A percentile compares a stretch with the other conserved stretches of the same genome.
These are phyloP conservation scores for Zelonia costaricensis DNA, from an alignment of 208 protist genomes.

Conservation along the genomic window DNA sequence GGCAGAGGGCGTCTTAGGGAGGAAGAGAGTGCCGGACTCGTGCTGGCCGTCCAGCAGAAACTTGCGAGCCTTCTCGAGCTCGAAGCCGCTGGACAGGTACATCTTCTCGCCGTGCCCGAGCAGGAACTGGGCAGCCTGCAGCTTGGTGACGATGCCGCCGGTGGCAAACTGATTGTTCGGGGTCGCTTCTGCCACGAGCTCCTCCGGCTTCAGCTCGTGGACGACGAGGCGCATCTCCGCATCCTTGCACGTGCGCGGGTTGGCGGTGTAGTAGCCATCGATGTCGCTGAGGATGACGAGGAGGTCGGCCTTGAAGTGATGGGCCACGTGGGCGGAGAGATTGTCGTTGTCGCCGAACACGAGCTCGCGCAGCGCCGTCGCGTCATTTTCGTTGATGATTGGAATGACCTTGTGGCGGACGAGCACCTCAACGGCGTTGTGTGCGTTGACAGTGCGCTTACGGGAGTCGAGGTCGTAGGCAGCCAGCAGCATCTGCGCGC, in stretches of 20 bases:
- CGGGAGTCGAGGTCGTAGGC: slow-evolving; percentile 62
- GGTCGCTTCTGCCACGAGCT: slow-evolving; percentile 25
- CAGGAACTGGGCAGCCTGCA: slow-evolving; percentile 38
- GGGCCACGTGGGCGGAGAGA: slow-evolving; percentile 57
- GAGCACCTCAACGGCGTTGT: slow-evolving; percentile 40
- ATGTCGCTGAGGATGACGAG: slow-evolving; percentile 87
- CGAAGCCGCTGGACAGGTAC: slow-evolving; percentile 33
- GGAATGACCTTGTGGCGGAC: slow-evolving; percentile 62
- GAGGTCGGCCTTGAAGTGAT: slow-evolving; percentile 67
- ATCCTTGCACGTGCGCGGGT: slow-evolving; percentile 34
- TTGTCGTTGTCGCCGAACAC: slow-evolving; percentile 67
- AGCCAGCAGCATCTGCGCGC: slow-evolving; percentile 63
- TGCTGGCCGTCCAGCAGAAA: slow-evolving; percentile 24
- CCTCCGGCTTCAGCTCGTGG: slow-evolving; percentile 9
- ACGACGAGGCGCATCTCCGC: slow-evolving; percentile 30
- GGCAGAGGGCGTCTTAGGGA: slow-evolving; percentile 1
- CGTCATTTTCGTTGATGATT: slow-evolving; percentile 44
- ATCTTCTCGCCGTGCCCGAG: slow-evolving; percentile 25
- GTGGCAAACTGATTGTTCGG: slow-evolving; percentile 36
- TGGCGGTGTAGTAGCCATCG: slow-evolving; percentile 77
- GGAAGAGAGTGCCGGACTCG: slow-evolving; percentile 26
- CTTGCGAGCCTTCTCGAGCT: slow-evolving; percentile 20
- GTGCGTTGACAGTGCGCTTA: slow-evolving; percentile 54
- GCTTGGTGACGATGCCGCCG: slow-evolving; percentile 45
- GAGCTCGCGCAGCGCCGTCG: slow-evolving; percentile 41